Evolutionary conservation across 228 moss, liverwort and hornwort species (phyloP), one percentile per base, ranked within the genome.

Genomic region (Sphagnum fallax): DNA sequence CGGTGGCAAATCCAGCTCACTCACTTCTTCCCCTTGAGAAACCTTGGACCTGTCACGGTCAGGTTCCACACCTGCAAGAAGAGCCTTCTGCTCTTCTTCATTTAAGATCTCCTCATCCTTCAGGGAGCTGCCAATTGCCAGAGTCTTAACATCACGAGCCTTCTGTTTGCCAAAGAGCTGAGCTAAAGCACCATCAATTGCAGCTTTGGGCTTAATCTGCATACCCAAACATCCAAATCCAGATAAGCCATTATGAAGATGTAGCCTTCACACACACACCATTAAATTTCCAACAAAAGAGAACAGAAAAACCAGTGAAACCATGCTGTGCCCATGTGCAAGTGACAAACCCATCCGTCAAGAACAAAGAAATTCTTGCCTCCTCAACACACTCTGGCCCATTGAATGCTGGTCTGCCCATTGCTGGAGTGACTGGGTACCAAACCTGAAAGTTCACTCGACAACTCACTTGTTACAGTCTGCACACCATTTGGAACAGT

Each of bases 341-440:
- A 55, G 55, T 55, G 55, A 55, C 12, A 12, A 8, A 55, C 55
- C 55, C 55, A 55, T 55, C 12, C 1, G 8, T 55, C 8, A 55
- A 55, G 12, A 12, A 8, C 12, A 12, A 8, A 55, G 55, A 55
- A 12, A 55, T 8, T 8, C 8, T 55, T 82, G 90, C 98, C 93
- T 93, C 93, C 73, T 91, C 81, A 59, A 90, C 66, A 71, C 98
- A 98, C 72, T 91, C 92, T 63, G 88, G 87, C 76, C 82, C 84
- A 76, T 92, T 84, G 60, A 90, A 92, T 57, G 84, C 76, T 62
- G 90, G 93, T 77, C 69, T 90, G 63, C 98, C 98, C 91, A 98
- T 90, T 6, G 85, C 90, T 73, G 92, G 69, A 76, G 92, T 98
- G 61, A 94, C 92, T 63, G 94, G 87, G 79, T 93, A 83, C 98